phyloP scores from a whole-genome alignment of 2,329 filamentous ascomycete genomes.

The Spiromastix sp. region DNA sequence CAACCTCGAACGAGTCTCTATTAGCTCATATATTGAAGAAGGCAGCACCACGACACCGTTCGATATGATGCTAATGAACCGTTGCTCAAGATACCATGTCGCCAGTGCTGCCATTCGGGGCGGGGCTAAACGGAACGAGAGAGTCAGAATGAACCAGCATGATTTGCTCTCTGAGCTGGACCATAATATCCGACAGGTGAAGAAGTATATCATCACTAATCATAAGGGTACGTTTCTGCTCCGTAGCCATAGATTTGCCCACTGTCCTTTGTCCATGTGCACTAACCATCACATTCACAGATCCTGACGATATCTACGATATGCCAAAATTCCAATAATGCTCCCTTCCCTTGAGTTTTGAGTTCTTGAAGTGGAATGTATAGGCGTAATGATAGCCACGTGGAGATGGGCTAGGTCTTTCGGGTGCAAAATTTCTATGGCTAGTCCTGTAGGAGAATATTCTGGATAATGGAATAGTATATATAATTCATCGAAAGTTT shows the following conservation, averaged over 20 bases:
- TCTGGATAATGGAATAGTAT: no score
- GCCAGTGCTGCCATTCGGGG: conserved; percentile 44
- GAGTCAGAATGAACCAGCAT: conserved; percentile 36
- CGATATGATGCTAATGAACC: conserved; percentile 58
- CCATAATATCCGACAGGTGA: conserved; percentile 38
- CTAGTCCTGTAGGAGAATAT: no score
- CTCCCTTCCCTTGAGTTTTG: no score
- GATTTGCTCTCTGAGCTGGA: conserved; percentile 40
- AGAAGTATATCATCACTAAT: conserved; percentile 42
- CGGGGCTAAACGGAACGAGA: conserved; percentile 38
- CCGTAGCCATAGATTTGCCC: not conserved
- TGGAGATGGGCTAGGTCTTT: no score
- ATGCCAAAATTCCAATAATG: conserved; percentile 31
- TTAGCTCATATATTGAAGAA: conserved; percentile 54
- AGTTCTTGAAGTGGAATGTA: no score
- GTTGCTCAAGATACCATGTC: conserved; percentile 50
- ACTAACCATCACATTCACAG: conserved; percentile 19
- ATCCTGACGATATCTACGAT: conserved; percentile 44
- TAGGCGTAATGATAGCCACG: no score
- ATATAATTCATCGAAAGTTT: no score
- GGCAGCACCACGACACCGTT: conserved; percentile 59
- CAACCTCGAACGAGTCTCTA: conserved; percentile 41
- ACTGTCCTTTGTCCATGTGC: conserved; percentile 6
- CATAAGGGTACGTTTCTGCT: conserved; percentile 38
- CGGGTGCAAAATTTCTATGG: no score